Evolutionary conservation across 768 basidiomycete species (phyloP), one percentile per base, ranked within the genome.

Genomic region (Gloeostereum incarnatum): DNA sequence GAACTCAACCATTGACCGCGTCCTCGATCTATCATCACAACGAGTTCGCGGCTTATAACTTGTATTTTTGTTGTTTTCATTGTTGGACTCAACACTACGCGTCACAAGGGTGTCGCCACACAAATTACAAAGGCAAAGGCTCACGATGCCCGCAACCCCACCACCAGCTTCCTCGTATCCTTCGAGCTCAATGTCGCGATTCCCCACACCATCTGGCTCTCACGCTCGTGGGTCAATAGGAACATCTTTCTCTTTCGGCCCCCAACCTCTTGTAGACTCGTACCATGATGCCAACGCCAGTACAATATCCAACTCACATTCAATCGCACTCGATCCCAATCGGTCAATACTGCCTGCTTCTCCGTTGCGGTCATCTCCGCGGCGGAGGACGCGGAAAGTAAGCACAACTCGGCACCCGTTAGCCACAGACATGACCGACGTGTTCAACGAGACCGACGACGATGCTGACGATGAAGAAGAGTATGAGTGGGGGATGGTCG

Each of bases 401-500:
- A 73, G 69, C 42, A 55, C 62, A 16, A 58, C 54, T 26, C 26
- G 9, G 3, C 85, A 89, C 51, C 86, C 86, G 7, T 71, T 89
- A 23, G 83, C 86, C 31, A 83, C 78, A 42, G 82, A 85, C 49
- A 84, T 76, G 11, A 72, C 75, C 8, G 82, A 84, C 51, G 76
- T 86, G 10, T 87, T 86, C 43, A 75, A 81, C 40, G 81, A 83
- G 45, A 57, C 59, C 16, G 72, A 69, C 10, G 78, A 73, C 41
- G 73, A 69, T 37, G 75, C 68, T 16, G 72, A 77, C 32, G 76
- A 73, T 26, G 66, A 73, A 24, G 69, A 67, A 26, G 71, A 70
- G 29, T 68, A 72, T 32, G 78, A 83, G 47, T 92, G 87, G 88
- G 78, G 78, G 2, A 80, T 88, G 69, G 79, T 98, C 3, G 93